phyloP scores from a whole-genome alignment of 1,284 basidiomycete genomes.

The Megacollybia platyphylla region DNA sequence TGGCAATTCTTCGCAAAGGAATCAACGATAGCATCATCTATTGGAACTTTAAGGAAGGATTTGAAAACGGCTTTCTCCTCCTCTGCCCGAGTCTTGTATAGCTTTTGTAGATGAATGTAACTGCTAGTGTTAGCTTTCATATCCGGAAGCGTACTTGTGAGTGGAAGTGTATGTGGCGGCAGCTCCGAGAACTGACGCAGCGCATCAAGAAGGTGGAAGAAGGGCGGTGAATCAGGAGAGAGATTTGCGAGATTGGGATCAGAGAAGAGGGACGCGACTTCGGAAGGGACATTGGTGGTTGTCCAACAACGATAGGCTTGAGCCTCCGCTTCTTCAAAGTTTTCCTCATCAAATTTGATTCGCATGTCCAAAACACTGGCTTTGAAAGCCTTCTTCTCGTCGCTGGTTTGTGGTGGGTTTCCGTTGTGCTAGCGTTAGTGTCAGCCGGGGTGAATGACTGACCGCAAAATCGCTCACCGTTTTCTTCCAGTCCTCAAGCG shows the following conservation, averaged over 20 bases:
- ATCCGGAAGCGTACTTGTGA: constrained; percentile 72
- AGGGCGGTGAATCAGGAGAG: constrained; percentile 38
- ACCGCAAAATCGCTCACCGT: constrained; percentile 25
- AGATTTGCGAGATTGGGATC: constrained; percentile 32
- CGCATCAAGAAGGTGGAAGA: constrained; percentile 81
- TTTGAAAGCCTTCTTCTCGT: constrained; percentile 77
- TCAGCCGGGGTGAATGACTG: constrained; percentile 2
- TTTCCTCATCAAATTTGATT: constrained; percentile 81
- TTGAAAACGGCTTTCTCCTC: constrained; percentile 55
- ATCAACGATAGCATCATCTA: constrained; percentile 53
- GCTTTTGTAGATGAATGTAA: constrained; percentile 70
- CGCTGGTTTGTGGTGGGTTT: constrained; percentile 44
- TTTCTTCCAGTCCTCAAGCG: constrained; percentile 71
- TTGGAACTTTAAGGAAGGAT: constrained; percentile 21
- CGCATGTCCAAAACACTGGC: constrained; percentile 43
- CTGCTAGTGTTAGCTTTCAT: constrained; percentile 87
- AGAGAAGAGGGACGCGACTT: constrained; percentile 52
- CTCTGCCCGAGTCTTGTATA: constrained; percentile 65
- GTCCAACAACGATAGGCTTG: constrained; percentile 72
- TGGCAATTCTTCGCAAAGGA: constrained; percentile 88
- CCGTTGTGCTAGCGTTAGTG: constrained; percentile 42
- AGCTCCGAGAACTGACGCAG: constrained; percentile 48
- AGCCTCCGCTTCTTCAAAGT: constrained; percentile 86
- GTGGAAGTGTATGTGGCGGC: constrained; percentile 32
- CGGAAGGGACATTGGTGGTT: constrained; percentile 55